Base-by-base conservation (phyloP, 352 stramenopile species). In the Phytopythium vexans region DNA sequence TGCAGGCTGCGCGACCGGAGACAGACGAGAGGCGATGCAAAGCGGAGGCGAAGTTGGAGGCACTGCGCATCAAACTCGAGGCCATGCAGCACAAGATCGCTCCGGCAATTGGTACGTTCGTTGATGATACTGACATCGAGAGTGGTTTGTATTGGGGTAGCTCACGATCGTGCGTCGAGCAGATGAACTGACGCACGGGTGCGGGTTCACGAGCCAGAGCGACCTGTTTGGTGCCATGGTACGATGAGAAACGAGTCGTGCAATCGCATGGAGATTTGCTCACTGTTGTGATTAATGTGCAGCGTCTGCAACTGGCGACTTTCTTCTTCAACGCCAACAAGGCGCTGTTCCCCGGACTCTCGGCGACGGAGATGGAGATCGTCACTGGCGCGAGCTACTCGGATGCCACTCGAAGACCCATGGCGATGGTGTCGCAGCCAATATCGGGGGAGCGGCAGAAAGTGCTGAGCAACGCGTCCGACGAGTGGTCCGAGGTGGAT, bases 301-400 rank as follows among this genome's bases (percentile, higher is more conserved):
- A 88, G 77, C 68, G 79, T 3, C 59, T 93, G 32, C 83, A 91
- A 63, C 69, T 82, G 8, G 70, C 80, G 33, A 83, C 82, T 21
- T 91, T 93, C 63, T 93, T 91, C 56, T 77, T 66, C 39, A 73
- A 88, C 49, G 68, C 74, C 7, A 83, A 85, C 51, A 59, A 87
- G 57, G 70, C 68, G 3, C 50, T 90, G 8, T 60, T 81, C 8
- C 68, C 56, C 7, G 71, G 75, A 12, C 58, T 93, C 6, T 83
- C 68, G 9, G 45, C 63, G 37, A 67, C 58, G 2, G 78, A 88
- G 49, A 61, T 62, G 2, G 78, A 92, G 66, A 75, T 86, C 44
- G 64, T 89, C n/a, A 60, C 67, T 16, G 57, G 70, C 45, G 34
- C 52, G 39, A 44, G 10, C 44, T 12, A 39, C 16, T 27, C 66